Percentiles rank a stretch among this genome's conserved stretches.
Conservation (phyloP, 176 grass and related monocot genomes). For the Cymbopogon citratus region DNA sequence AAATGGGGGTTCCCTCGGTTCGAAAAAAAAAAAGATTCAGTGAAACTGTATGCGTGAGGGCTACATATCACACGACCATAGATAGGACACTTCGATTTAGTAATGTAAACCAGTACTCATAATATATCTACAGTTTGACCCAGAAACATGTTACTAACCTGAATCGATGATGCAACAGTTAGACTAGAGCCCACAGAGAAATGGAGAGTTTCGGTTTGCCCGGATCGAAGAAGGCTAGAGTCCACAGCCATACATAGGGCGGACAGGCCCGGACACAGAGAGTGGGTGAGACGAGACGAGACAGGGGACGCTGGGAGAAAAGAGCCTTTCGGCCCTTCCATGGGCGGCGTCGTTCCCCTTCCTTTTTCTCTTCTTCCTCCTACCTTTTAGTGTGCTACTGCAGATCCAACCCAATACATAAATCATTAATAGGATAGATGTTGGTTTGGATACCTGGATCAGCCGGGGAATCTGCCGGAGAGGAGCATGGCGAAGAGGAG, state of each 20-base stretch:
- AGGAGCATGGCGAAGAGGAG: slow-evolving; percentile 42
- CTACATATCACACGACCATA: neutral
- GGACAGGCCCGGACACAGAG: too few species aligned
- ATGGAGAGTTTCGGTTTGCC: neutral
- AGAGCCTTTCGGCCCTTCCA: too few species aligned
- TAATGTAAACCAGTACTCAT: neutral
- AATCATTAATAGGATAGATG: too few species aligned
- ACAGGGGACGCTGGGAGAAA: too few species aligned
- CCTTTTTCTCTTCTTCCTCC: too few species aligned
- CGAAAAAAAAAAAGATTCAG: neutral
- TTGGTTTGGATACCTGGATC: too few species aligned
- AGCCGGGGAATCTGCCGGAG: slow-evolving; percentile 21
- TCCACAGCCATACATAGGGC: too few species aligned
- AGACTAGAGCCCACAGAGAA: neutral
- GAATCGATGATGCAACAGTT: neutral
- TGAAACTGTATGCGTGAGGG: neutral
- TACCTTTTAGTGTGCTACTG: too few species aligned
- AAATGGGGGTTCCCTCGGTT: too few species aligned
- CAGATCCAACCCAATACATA: too few species aligned
- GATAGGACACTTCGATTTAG: neutral
- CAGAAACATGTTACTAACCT: neutral
- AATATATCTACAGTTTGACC: neutral
- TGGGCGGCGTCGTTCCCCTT: too few species aligned
- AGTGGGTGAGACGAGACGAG: too few species aligned
- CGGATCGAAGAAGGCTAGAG: neutral